phyloP scores from a whole-genome alignment of 371 early-diverging fungal species.

The Mucor saturninus region DNA sequence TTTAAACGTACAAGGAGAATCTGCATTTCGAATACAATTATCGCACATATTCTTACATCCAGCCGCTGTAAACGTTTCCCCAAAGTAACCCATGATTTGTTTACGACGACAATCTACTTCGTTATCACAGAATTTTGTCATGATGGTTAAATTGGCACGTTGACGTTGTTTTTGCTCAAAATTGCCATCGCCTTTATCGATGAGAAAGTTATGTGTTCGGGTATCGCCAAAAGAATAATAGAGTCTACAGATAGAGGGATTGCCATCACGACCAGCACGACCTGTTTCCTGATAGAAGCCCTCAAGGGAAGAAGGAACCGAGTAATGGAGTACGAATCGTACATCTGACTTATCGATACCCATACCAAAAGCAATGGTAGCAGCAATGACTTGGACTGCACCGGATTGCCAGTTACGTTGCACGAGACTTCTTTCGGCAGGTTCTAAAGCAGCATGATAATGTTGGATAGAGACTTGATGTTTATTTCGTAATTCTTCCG shows the following conservation, averaged over 20 bases:
- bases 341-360: slow-evolving; percentile 99
- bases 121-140: slow-evolving; percentile 97
- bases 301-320: slow-evolving; percentile 95
- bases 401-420: slow-evolving; percentile 92
- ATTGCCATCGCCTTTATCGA: slow-evolving; percentile 87
- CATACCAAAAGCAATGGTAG: slow-evolving; percentile 99
- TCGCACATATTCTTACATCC: slow-evolving; percentile 92
- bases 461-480: slow-evolving; percentile 61
- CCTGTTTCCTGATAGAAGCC: slow-evolving; percentile 99
- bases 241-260: slow-evolving; percentile 84
- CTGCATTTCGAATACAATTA: slow-evolving; percentile 74
- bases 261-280: slow-evolving; percentile 98
- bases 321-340: slow-evolving; percentile 98
- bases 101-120: slow-evolving; percentile 91
- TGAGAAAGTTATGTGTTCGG: slow-evolving; percentile 72
- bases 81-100: slow-evolving; percentile 95
- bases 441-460: slow-evolving; percentile 95
- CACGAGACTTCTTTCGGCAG: slow-evolving; percentile 78
- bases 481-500: slow-evolving; percentile 64
- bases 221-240: slow-evolving; percentile 91
- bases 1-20: slow-evolving; percentile 19
- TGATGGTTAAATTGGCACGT: slow-evolving; percentile 84
- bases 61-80: slow-evolving; percentile 79
- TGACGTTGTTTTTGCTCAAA: slow-evolving; percentile 86
- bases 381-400: slow-evolving; percentile 89